Evolutionary conservation across 2,329 filamentous ascomycete genomes (phyloP).

Genomic region (Gremmenia infestans): DNA sequence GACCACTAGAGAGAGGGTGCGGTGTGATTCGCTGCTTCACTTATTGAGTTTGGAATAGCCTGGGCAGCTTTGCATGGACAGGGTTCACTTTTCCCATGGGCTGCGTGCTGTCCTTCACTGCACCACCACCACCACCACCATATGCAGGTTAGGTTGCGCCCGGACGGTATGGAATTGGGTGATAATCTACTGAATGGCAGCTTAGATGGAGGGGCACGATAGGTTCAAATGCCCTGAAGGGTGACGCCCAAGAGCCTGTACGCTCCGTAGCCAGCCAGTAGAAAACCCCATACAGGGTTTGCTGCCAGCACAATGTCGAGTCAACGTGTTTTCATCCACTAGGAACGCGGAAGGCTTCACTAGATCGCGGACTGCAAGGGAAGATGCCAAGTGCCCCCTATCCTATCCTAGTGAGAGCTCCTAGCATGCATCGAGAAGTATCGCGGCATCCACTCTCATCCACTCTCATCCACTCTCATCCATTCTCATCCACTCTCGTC

Average conservation of each 20-base stretch:
- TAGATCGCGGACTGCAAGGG: not conserved
- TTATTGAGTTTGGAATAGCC: not conserved
- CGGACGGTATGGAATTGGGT: constrained; percentile 9
- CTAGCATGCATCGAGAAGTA: constrained; percentile 4
- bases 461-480: constrained; percentile 1
- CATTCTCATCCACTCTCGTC: not conserved
- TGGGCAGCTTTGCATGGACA: constrained; percentile 14
- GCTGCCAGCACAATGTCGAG: not conserved
- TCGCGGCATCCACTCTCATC: constrained; percentile 1
- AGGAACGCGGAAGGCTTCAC: not conserved
- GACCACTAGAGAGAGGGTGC: not conserved
- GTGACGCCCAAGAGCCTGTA: not conserved
- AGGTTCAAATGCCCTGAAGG: not conserved
- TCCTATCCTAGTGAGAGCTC: not conserved
- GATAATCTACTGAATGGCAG: constrained; percentile 3
- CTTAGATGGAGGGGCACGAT: constrained; percentile 1
- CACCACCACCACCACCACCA: not conserved
- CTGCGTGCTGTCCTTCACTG: constrained; percentile 2
- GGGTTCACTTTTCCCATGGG: not conserved
- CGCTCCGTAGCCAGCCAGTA: not conserved
- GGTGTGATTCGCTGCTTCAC: constrained; percentile 26
- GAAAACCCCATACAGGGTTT: not conserved
- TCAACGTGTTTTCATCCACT: not conserved
- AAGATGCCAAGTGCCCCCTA: not conserved
- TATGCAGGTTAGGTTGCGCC: constrained; percentile 5